A percentile compares a stretch with the other conserved stretches of the same genome.
These are phyloP conservation scores for Penicillium psychrofluorescens DNA, from an alignment of 495 filamentous ascomycete species.

Conservation along the genomic window DNA sequence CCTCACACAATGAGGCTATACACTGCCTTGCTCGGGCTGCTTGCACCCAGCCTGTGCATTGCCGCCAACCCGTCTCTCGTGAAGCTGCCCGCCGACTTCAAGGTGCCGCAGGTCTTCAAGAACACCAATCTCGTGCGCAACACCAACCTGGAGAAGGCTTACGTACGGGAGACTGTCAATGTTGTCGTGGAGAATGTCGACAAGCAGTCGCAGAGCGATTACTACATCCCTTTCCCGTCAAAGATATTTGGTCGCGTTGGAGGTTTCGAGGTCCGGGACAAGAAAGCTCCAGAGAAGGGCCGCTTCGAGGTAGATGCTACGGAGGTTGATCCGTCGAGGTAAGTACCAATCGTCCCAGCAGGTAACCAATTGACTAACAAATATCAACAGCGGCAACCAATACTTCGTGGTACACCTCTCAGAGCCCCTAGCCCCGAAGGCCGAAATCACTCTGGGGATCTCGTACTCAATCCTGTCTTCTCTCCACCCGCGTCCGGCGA, in stretches of 20 bases:
- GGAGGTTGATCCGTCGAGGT: conserved; percentile 22
- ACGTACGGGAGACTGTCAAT: conserved; percentile 83
- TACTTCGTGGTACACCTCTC: conserved; percentile 80
- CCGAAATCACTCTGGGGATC: conserved; percentile 80
- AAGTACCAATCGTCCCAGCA: conserved; percentile 10
- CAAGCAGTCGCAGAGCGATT: conserved; percentile 70
- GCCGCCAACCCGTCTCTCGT: conserved; percentile 27
- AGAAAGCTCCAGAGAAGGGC: conserved; percentile 63
- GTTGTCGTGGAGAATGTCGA: conserved; percentile 85
- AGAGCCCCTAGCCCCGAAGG: conserved; percentile 61
- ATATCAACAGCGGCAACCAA: conserved; percentile 54
- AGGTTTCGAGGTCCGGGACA: conserved; percentile 83
- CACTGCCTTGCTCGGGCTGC: conserved; percentile 34
- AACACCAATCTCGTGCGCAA: conserved; percentile 86
- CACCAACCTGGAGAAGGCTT: conserved; percentile 87
- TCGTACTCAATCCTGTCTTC: conserved; percentile 70
- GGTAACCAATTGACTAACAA: conserved; percentile 10
- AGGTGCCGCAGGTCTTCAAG: conserved; percentile 81
- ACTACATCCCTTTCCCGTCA: conserved; percentile 78
- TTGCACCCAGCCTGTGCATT: conserved; percentile 29
- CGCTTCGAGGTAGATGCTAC: conserved; percentile 62
- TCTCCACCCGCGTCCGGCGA: conserved; percentile 69
- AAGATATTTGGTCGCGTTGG: conserved; percentile 69
- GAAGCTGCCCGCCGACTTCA: conserved; percentile 65
- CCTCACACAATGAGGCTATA: conserved; percentile 37